phyloP scores from a whole-genome alignment of 257 asterid species.

The Orobanche coerulescens region DNA sequence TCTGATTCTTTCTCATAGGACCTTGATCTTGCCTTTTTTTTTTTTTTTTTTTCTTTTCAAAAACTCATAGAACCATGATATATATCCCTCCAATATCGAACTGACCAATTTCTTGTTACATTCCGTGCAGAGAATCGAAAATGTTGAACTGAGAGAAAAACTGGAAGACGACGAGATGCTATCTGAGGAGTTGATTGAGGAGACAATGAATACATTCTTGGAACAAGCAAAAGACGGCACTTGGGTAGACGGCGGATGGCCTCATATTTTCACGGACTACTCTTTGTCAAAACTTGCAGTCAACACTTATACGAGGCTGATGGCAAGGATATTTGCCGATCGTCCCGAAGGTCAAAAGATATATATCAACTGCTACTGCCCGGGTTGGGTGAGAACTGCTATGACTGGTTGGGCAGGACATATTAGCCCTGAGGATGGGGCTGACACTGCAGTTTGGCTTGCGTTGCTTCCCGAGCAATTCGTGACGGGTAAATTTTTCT shows the following conservation, averaged over 20 bases:
- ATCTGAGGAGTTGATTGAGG: conserved; percentile 66
- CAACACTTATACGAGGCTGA: conserved; percentile 45
- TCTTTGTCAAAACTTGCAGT: conserved; percentile 54
- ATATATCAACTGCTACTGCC: conserved; percentile 52
- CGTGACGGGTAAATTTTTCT: conserved; percentile 47
- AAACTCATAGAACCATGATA: not conserved
- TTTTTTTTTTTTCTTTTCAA: not conserved
- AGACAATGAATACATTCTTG: conserved; percentile 33
- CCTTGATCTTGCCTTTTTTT: not conserved
- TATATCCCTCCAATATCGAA: not conserved
- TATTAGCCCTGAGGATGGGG: conserved; percentile 57
- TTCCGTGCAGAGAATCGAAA: conserved; percentile 43
- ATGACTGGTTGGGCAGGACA: conserved; percentile 72
- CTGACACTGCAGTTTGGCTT: conserved; percentile 70
- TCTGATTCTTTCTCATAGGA: not conserved
- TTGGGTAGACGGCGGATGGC: conserved; percentile 59
- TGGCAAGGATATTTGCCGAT: conserved; percentile 33
- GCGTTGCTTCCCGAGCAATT: conserved; percentile 50
- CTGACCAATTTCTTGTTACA: not conserved
- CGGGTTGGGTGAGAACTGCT: conserved; percentile 67
- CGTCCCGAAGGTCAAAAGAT: conserved; percentile 49
- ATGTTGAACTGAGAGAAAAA: conserved; percentile 50
- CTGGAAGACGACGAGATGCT: conserved; percentile 57
- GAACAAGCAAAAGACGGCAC: conserved; percentile 52
- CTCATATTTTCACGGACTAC: conserved; percentile 54